Evolutionary conservation across 495 filamentous ascomycete genomes (phyloP).

Genomic region (Daldinia decipiens): DNA sequence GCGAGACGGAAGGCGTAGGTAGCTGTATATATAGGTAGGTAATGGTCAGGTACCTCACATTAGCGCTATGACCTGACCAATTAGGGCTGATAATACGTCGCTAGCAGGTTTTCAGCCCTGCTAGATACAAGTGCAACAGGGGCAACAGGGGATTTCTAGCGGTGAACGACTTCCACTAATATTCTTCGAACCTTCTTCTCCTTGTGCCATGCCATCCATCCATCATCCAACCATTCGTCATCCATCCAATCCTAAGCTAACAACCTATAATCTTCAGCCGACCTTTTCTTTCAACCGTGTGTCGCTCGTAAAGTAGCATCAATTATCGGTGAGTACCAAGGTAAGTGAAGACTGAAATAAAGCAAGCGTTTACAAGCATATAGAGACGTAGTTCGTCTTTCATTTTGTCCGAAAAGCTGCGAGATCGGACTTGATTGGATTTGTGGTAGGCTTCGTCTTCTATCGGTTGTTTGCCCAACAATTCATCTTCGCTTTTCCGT

Average conservation of each 20-base stretch:
- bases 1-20: not conserved
- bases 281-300: not conserved
- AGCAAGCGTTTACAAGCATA: not conserved
- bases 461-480: not conserved
- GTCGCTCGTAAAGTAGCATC: not conserved
- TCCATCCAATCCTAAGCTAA: not conserved
- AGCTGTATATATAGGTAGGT: not conserved
- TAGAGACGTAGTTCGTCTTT: conserved; percentile 1
- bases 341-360: not conserved
- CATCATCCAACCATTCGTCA: not conserved
- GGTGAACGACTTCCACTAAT: conserved; percentile 6
- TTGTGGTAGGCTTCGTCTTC: not conserved
- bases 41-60: not conserved
- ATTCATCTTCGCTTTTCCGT: not conserved
- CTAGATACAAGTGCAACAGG: not conserved
- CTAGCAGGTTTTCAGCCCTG: conserved; percentile 19
- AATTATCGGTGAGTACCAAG: conserved; percentile 1
- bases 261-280: not conserved
- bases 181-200: conserved; percentile 6
- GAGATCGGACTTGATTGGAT: not conserved
- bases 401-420: not conserved
- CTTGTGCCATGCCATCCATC: conserved; percentile 3
- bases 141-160: conserved; percentile 1
- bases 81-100: not conserved
- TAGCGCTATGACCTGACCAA: not conserved